Evolutionary conservation across 2,329 filamentous ascomycete genomes (phyloP), one percentile per base, ranked within the genome.

Genomic region (Dothiorella sarmentorum): DNA sequence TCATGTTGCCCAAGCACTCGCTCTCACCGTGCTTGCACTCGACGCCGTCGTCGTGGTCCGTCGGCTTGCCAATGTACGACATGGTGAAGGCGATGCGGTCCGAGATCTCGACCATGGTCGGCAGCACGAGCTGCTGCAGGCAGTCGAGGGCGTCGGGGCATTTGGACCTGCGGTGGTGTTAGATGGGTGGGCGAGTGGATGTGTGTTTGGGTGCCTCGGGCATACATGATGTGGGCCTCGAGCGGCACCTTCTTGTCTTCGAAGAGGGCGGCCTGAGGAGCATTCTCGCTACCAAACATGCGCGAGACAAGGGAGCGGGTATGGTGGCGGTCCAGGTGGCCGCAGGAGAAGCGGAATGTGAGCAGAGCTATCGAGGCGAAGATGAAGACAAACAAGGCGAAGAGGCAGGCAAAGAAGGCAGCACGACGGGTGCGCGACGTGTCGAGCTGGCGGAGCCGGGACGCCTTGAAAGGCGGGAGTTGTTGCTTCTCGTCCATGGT

Each of bases 1-100:
- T 80, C 71, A 96, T 96, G 76, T 99, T 91, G 62, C 94, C 94
- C 67, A 97, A 84, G 73, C 90, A 99, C 76, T 99, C 94, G 40
- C 81, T 82, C 4, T 91, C 89, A 7, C 94, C 94, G 72, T 99
- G 94, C 76, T 81, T 93, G 78, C 94, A 99, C 31, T 85, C 80
- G 61, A 97, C 87, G 57, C 91, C 92, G 66, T 92, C 90, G 66
- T 94, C 88, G 62, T 86, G 80, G 52, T 89, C 86, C 44, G 79
- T 75, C 76, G 86, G 90, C 84, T 79, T 86, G 69, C 93, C 94
- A 68, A 99, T 96, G 69, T 89, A 97, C 7, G 90, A 94, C 60
- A 97, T 80, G 27, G 82, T 88, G 73, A 99, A 97, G 78, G 96
- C 87, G 62, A 97, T 91, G 72, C 95, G 94, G 63, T 90, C 84